Evolutionary conservation across 2,329 filamentous ascomycete genomes (phyloP).

Genomic region (Chalaropsis thielavioides): DNA sequence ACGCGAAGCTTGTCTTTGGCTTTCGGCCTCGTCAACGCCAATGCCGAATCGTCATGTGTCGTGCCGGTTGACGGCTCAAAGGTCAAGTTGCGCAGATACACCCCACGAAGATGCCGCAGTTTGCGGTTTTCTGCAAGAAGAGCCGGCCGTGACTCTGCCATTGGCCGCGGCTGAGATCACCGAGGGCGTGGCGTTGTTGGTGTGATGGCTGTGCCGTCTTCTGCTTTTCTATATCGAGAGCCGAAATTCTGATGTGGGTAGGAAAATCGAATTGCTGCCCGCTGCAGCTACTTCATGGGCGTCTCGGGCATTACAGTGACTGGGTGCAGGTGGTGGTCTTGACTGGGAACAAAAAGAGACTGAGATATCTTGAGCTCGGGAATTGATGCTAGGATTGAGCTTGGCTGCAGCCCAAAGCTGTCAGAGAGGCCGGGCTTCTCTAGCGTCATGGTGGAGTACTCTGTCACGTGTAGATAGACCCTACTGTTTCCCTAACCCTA

Average conservation of each 20-base stretch:
- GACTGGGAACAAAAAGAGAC: too few relatives aligned
- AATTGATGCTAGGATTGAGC: background rate
- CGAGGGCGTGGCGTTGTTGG: too few relatives aligned
- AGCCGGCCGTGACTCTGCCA: constrained; percentile 29
- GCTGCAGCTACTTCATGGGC: constrained; percentile 4
- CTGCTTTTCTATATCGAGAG: background rate
- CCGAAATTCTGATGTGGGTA: background rate
- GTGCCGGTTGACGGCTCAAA: constrained; percentile 40
- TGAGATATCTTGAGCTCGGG: background rate
- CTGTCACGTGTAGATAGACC: background rate
- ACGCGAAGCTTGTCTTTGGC: constrained; percentile 33
- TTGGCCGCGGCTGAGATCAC: background rate
- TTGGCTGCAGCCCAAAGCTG: background rate
- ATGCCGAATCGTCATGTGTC: constrained; percentile 65
- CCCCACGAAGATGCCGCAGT: constrained; percentile 71
- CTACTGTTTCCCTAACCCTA: background rate
- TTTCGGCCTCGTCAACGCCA: constrained; percentile 42
- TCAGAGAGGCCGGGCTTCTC: background rate
- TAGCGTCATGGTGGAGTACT: background rate
- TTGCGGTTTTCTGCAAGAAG: constrained; percentile 65
- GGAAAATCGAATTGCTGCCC: background rate
- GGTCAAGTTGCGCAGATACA: constrained; percentile 74
- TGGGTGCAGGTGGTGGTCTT: background rate
- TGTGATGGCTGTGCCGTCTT: too few relatives aligned
- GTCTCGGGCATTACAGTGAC: background rate